Evolutionary conservation across 192 early-diverging fungal species (phyloP).

Genomic region (Thamnidium elegans): DNA sequence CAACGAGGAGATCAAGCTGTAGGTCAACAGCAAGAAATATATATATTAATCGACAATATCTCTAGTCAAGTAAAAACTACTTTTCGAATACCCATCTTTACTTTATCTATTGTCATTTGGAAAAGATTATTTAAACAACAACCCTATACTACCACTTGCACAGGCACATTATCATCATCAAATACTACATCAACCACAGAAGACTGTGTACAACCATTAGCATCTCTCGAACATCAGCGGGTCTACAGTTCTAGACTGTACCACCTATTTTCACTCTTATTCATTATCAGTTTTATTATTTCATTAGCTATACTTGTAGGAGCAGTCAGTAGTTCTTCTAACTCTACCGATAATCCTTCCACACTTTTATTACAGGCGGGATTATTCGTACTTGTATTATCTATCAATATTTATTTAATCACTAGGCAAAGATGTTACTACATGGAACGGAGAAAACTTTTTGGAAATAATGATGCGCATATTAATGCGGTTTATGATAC

Average conservation of each 20-base stretch:
- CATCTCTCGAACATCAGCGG: slow-evolving; percentile 30
- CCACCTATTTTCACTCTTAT: slow-evolving; percentile 35
- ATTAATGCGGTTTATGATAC: slow-evolving; percentile 36
- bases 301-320: slow-evolving; percentile 31
- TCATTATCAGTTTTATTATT: slow-evolving; percentile 25
- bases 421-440: slow-evolving; percentile 38
- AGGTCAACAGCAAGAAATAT: slow-evolving; percentile 34
- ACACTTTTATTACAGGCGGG: slow-evolving; percentile 19
- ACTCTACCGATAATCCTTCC: slow-evolving; percentile 8
- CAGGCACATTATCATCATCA: no score
- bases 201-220: slow-evolving; percentile 2
- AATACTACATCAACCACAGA: background rate
- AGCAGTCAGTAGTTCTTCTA: slow-evolving; percentile 8
- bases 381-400: slow-evolving; percentile 35
- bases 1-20: slow-evolving; percentile 32
- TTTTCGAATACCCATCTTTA: slow-evolving; percentile 31
- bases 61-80: slow-evolving; percentile 25
- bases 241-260: slow-evolving; percentile 26
- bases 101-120: slow-evolving; percentile 27
- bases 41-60: slow-evolving; percentile 37
- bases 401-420: slow-evolving; percentile 38
- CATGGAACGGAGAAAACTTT: slow-evolving; percentile 28
- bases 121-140: slow-evolving; percentile 11
- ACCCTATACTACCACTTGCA: no score
- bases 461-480: slow-evolving; percentile 34